A percentile compares a stretch with the other conserved stretches of the same genome.
Conservation (phyloP, 805 yeast species). For the Torulaspora maleeae region DNA sequence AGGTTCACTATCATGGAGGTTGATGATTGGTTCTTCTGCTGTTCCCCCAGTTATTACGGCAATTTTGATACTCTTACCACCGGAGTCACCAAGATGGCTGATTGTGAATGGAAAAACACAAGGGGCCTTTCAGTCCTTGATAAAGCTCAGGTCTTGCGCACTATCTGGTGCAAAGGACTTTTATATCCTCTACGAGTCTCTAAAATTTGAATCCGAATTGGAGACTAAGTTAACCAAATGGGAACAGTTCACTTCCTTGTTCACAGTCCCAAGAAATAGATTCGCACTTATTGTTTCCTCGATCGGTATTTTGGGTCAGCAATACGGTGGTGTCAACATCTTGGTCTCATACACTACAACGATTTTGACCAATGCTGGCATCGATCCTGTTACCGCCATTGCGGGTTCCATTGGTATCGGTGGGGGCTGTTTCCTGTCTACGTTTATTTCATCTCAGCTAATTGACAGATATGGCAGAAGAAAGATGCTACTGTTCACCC, state of each 20-base stretch:
- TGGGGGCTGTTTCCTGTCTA: constrained; percentile 57
- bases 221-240: constrained; percentile 47
- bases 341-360: constrained; percentile 61
- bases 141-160: constrained; percentile 43
- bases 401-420: constrained; percentile 51
- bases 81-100: constrained; percentile 73
- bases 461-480: constrained; percentile 67
- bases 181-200: constrained; percentile 30
- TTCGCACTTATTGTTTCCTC: constrained; percentile 60
- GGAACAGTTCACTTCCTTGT: constrained; percentile 49
- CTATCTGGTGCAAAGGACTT: constrained; percentile 51
- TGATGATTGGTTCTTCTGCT: constrained; percentile 71
- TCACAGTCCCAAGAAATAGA: constrained; percentile 45
- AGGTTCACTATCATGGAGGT: constrained; percentile 60
- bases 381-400: constrained; percentile 48
- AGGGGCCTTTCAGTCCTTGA: constrained; percentile 47
- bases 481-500: constrained; percentile 49
- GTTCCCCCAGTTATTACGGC: constrained; percentile 47
- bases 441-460: constrained; percentile 52
- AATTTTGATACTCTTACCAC: constrained; percentile 41
- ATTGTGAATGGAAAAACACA: constrained; percentile 46
- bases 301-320: constrained; percentile 63
- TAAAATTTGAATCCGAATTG: constrained; percentile 36
- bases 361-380: constrained; percentile 47
- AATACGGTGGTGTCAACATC: constrained; percentile 66